Conservation (phyloP, 176 grass and related monocot species). For the Hordeum marinum region DNA sequence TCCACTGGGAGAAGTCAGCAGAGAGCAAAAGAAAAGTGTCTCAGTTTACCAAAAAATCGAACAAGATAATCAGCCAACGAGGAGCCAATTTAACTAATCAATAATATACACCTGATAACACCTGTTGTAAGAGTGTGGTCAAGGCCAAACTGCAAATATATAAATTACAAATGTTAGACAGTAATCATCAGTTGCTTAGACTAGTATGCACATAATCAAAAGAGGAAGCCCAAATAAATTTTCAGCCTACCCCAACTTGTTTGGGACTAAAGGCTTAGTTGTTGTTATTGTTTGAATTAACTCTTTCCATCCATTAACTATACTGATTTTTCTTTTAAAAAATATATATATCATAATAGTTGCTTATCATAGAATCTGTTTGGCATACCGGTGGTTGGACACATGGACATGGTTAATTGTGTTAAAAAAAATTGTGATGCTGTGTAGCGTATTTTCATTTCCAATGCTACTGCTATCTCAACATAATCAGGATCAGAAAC, state of each 20-base stretch:
- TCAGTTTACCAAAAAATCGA: background rate
- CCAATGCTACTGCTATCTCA: background rate
- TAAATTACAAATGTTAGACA: background rate
- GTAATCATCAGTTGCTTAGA: background rate
- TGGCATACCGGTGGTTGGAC: background rate
- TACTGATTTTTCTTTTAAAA: background rate
- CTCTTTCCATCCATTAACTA: background rate
- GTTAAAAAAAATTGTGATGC: background rate
- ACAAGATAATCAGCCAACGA: constrained; percentile 10
- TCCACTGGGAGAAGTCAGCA: constrained; percentile 44
- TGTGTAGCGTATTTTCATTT: background rate
- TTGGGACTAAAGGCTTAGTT: too few relatives aligned
- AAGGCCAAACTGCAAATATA: constrained; percentile 91
- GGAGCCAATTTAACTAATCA: constrained; percentile 19
- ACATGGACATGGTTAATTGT: background rate
- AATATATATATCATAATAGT: background rate
- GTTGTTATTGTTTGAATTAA: background rate
- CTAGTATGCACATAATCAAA: background rate
- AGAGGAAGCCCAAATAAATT: background rate
- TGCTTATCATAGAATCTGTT: background rate
- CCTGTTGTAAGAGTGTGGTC: constrained; percentile 99
- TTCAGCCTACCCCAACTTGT: too few relatives aligned
- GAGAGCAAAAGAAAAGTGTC: background rate
- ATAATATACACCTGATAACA: constrained; percentile 82
- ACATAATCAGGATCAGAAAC: background rate